These are phyloP conservation scores for Schizopora paradoxa DNA, from an alignment of 1,284 basidiomycete genomes.

Conservation along the genomic window DNA sequence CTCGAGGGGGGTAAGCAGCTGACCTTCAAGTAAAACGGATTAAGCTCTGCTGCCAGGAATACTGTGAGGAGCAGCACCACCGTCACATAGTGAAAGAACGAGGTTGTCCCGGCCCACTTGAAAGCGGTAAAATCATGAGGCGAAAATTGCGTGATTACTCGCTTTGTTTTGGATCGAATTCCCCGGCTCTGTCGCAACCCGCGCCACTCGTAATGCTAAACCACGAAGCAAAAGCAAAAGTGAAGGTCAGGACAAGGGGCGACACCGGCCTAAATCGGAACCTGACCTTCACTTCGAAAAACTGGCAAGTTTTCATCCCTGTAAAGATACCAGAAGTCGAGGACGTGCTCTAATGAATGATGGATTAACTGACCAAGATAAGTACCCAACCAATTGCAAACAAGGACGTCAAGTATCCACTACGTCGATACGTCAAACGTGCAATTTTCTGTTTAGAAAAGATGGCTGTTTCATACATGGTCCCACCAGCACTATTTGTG, in stretches of 20 bases:
- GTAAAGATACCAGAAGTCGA: slow-evolving; percentile 22
- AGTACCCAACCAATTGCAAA: slow-evolving; percentile 84
- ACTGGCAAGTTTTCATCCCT: slow-evolving; percentile 84
- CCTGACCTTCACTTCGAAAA: slow-evolving; percentile 75
- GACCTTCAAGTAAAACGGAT: slow-evolving; percentile 80
- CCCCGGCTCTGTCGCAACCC: slow-evolving; percentile 74
- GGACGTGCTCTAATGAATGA: slow-evolving; percentile 16
- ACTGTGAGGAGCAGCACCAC: slow-evolving; percentile 71
- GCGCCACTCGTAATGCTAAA: slow-evolving; percentile 76
- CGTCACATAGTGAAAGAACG: slow-evolving; percentile 67
- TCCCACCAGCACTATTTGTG: slow-evolving; percentile 77
- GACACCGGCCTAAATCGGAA: neutral
- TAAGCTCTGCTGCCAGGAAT: slow-evolving; percentile 79
- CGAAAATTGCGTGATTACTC: slow-evolving; percentile 76
- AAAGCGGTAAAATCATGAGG: slow-evolving; percentile 84
- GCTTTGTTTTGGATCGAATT: slow-evolving; percentile 67
- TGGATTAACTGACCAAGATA: slow-evolving; percentile 53
- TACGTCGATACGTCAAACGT: slow-evolving; percentile 27
- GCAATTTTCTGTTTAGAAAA: slow-evolving; percentile 14
- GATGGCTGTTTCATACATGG: slow-evolving; percentile 43
- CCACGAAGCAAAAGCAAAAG: slow-evolving; percentile 10
- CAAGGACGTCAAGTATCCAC: slow-evolving; percentile 80
- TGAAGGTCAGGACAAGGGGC: slow-evolving; percentile 13
- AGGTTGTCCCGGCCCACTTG: slow-evolving; percentile 78
- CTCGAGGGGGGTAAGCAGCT: slow-evolving; percentile 2